Evolutionary conservation across 2,329 filamentous ascomycete species (phyloP).

Genomic region (Neofusicoccum parvum): DNA sequence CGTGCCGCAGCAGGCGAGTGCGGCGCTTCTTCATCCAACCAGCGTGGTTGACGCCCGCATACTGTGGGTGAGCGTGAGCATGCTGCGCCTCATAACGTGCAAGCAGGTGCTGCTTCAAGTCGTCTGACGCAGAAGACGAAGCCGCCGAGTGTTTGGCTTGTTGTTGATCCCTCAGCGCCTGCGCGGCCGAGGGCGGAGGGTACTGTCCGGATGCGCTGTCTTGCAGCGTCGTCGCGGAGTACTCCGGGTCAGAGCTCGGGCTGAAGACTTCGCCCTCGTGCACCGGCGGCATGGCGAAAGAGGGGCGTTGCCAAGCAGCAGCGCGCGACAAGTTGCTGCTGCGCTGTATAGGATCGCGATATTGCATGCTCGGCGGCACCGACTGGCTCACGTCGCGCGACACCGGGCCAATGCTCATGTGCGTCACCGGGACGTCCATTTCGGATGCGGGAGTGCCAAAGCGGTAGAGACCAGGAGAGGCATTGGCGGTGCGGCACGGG

Average conservation of each 20-base stretch:
- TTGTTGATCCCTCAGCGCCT: slow-evolving; percentile 17
- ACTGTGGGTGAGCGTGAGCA: slow-evolving; percentile 24
- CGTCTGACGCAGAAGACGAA: slow-evolving; percentile 14
- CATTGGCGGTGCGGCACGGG: slow-evolving; percentile 48
- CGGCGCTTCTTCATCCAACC: slow-evolving; percentile 96
- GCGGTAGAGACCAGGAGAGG: slow-evolving; percentile 67
- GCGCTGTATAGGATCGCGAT: slow-evolving; percentile 56
- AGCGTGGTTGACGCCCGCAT: slow-evolving; percentile 65
- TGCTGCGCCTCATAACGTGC: slow-evolving; percentile 34
- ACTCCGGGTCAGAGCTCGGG: slow-evolving; percentile 31
- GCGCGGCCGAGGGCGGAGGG: background rate
- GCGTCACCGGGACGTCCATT: slow-evolving; percentile 80
- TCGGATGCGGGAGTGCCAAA: slow-evolving; percentile 88
- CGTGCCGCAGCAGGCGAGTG: slow-evolving; percentile 83
- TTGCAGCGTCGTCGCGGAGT: slow-evolving; percentile 25
- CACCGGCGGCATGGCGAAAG: slow-evolving; percentile 70
- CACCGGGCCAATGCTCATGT: slow-evolving; percentile 70
- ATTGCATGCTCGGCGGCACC: slow-evolving; percentile 91
- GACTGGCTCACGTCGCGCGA: slow-evolving; percentile 83
- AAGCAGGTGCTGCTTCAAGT: slow-evolving; percentile 19
- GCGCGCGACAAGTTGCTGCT: slow-evolving; percentile 45
- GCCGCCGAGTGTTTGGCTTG: background rate
- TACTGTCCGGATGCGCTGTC: slow-evolving; percentile 20
- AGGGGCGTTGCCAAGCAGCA: slow-evolving; percentile 60
- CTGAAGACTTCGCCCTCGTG: slow-evolving; percentile 62